Base-by-base conservation (phyloP, 1,284 basidiomycete genomes). In the Cryptococcus maquisensis region DNA sequence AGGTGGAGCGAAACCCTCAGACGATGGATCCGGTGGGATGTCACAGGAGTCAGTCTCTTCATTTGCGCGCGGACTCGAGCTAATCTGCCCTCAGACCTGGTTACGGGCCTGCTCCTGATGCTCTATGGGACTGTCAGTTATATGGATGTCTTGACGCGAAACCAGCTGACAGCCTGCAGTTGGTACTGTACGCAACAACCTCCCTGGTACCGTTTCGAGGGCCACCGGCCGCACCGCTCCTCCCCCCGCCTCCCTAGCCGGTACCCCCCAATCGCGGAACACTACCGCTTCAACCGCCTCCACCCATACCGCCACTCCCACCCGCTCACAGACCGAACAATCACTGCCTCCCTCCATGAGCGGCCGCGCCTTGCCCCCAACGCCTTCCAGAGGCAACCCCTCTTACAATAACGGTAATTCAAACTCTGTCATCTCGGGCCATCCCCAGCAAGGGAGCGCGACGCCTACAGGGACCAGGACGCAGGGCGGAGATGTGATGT, bases 61-160 rank as follows among this genome's bases (percentile, higher is more conserved):
- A 28, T 16, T 9, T 4, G 15, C 43, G 21, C 41, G n/a, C n/a
- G 38, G 35, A 4, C 6, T 36, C 20, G 40, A 18, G 18, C 10
- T 12, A 16, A 42, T 16, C 15, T 12, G 26, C 21, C 15, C 35
- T 6, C 49, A 65, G 65, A 44, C 63, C 65, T 28, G 53, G 53
- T 16, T 65, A 58, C 38, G 63, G 66, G 41, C 70, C 90, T 82
- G 88, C 90, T 57, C 80, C 82, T 7, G 90, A 94, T 57, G 91
- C 93, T 62, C 78, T 95, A 24, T 97, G 93, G 93, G 93, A 96
- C 73, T 97, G 96, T 79, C 88, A 66, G 71, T 69, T 10, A 8
- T 36, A 23, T 39, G 15, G 2, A 23, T 44, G 15, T 16, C 36
- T 23, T 47, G 32, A 18, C 32, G 39, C 13, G 23, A 51, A 12